Percentiles rank a stretch among this genome's conserved stretches.
These are phyloP conservation scores for Moricandia moricandioides DNA, from an alignment of 345 rosid genomes.

Conservation along the genomic window DNA sequence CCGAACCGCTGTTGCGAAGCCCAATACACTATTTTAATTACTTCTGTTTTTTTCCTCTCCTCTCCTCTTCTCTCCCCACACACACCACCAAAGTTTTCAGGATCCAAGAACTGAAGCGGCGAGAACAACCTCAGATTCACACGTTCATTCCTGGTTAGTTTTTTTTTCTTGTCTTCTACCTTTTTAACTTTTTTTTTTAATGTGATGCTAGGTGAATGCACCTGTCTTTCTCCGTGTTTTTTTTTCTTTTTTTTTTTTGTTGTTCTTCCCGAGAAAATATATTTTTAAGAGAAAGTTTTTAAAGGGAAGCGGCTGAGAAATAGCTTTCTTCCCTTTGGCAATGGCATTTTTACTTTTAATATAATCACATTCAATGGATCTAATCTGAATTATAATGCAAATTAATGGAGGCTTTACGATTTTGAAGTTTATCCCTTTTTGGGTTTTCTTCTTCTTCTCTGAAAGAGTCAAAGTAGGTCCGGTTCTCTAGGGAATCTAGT, in stretches of 20 bases:
- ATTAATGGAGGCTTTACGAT: background rate
- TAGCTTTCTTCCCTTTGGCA: background rate
- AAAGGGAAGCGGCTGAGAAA: background rate
- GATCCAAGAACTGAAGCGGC: conserved; percentile 2
- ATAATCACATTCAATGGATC: background rate
- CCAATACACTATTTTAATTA: background rate
- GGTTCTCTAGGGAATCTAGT: background rate
- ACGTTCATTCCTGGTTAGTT: conserved; percentile 18
- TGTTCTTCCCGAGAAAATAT: background rate
- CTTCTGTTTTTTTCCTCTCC: background rate
- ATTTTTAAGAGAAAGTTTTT: background rate
- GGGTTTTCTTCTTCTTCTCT: background rate
- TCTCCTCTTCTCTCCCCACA: background rate
- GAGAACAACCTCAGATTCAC: background rate
- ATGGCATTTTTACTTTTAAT: background rate
- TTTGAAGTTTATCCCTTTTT: background rate
- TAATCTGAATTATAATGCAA: background rate
- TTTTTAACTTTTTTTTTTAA: no score
- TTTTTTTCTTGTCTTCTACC: background rate
- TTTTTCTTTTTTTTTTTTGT: background rate
- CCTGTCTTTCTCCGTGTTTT: background rate
- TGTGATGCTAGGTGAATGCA: conserved; percentile 1
- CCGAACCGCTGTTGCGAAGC: conserved; percentile 18
- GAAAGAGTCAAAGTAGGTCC: background rate
- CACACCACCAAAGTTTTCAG: background rate